Base-by-base conservation (phyloP, 2,329 filamentous ascomycete species). In the Aspergillus brunneoviolaceus region DNA sequence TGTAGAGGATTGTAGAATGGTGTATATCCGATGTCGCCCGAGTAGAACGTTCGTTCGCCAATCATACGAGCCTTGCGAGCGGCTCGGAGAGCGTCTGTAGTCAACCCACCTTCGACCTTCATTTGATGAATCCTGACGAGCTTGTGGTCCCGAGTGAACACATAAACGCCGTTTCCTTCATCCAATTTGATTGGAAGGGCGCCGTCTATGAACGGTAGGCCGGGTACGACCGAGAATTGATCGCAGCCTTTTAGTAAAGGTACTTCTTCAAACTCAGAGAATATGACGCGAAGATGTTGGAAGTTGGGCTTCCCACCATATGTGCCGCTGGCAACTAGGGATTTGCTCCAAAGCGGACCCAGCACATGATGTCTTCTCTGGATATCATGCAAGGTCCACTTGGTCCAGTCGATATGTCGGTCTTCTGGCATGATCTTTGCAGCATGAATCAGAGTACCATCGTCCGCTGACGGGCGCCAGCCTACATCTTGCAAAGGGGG, bases 371-470 rank as follows among this genome's bases (percentile, higher is more conserved):
- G 78, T 5, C 84, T 81, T 5, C 83, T 79, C 5, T 77, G 70
- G 16, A 93, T 81, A 1, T 85, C 81, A 3, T 79, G 74, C n/a
- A 81, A 76, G 0, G 77, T 77, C 81, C 85, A 86, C 3, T 69
- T 73, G 0, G 65, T 50, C 82, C 88, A 91, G 62, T 87, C 76
- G 7, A 96, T 76, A 60, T 86, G 83, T 2, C 80, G 78, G 67
- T 94, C 86, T 5, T 81, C 76, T 58, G 88, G 84, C 1, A 77
- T 85, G 61, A 96, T 85, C 71, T 96, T 96, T 1, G 86, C 85
- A 1, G 94, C 94, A 68, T 89, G 84, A 6, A 69, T 73, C 19
- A 79, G 62, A 16, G 68, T 31, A 51, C 69, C 53, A 55, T 69
- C 52, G 33, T 67, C 54, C 49, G 67, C 63, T 31, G 72, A 55